Percentiles rank a stretch among this genome's conserved stretches.
Conservation (phyloP, 2,329 filamentous ascomycete species). For the Stemphylium lycopersici region DNA sequence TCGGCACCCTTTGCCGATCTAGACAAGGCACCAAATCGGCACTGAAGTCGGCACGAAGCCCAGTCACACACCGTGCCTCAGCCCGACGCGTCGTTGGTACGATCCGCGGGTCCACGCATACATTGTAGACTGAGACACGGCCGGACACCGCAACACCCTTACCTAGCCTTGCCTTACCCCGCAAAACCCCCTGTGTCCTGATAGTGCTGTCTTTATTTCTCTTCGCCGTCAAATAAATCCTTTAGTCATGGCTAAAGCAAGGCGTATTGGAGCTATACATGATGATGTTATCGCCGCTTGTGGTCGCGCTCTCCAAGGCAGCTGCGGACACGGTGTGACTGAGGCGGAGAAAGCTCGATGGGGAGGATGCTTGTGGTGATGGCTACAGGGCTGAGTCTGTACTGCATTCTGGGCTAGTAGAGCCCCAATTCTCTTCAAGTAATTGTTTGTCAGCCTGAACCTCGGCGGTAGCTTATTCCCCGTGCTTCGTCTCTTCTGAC, state of each 20-base stretch:
- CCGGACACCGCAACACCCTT: background rate
- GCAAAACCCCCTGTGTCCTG: background rate
- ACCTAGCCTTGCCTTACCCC: background rate
- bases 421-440: too few species aligned
- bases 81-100: background rate
- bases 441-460: too few species aligned
- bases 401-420: too few species aligned
- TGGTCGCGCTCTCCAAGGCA: background rate
- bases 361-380: too few species aligned
- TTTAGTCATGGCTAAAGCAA: background rate
- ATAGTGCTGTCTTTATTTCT: background rate
- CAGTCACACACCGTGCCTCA: background rate
- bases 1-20: background rate
- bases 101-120: conserved; percentile 3
- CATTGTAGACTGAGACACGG: conserved; percentile 1
- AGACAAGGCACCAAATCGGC: background rate
- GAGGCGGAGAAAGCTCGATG: background rate
- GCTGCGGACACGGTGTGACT: background rate
- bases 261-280: background rate
- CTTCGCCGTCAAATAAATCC: conserved; percentile 7
- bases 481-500: too few species aligned
- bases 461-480: too few species aligned
- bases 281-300: background rate
- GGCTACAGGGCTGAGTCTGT: too few species aligned
- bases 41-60: background rate